These are phyloP conservation scores for Bryum argenteum DNA, from an alignment of 225 moss, liverwort and hornwort genomes.

Conservation along the genomic window DNA sequence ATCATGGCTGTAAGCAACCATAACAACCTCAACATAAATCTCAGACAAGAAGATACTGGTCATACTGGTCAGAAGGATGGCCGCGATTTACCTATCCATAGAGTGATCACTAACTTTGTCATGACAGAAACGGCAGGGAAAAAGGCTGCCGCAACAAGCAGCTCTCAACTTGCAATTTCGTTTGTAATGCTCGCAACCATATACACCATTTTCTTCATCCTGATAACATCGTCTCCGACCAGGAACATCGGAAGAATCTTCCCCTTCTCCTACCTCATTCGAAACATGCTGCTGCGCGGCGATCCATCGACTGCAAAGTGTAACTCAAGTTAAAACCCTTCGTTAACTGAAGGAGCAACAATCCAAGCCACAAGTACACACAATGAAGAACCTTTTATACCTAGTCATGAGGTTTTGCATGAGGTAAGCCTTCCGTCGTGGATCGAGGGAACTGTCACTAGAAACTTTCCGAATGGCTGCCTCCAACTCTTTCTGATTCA, in stretches of 20 bases:
- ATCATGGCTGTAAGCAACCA: neutral
- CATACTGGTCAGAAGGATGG: neutral
- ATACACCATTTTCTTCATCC: conserved; percentile 63
- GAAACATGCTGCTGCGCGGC: conserved; percentile 79
- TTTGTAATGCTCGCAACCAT: conserved; percentile 94
- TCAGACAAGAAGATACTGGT: neutral
- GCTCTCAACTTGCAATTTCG: conserved; percentile 96
- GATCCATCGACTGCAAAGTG: conserved; percentile 86
- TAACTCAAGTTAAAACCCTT: conserved; percentile 18
- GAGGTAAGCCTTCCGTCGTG: conserved; percentile 91
- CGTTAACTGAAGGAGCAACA: neutral
- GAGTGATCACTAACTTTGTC: conserved; percentile 99
- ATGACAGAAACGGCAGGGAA: conserved; percentile 93
- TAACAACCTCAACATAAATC: conserved; percentile 3
- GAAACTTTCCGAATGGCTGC: conserved; percentile 97
- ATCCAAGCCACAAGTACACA: neutral
- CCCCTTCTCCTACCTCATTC: conserved; percentile 42
- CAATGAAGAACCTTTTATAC: conserved; percentile 22
- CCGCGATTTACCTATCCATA: conserved; percentile 75
- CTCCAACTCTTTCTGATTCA: conserved; percentile 98
- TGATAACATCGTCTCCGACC: conserved; percentile 57
- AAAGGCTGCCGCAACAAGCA: conserved; percentile 86
- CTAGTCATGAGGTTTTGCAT: conserved; percentile 99
- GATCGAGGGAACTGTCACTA: conserved; percentile 91
- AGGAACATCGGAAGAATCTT: conserved; percentile 44